phyloP scores from a whole-genome alignment of 2,329 filamentous ascomycete species.

The Trichoderma sp. region DNA sequence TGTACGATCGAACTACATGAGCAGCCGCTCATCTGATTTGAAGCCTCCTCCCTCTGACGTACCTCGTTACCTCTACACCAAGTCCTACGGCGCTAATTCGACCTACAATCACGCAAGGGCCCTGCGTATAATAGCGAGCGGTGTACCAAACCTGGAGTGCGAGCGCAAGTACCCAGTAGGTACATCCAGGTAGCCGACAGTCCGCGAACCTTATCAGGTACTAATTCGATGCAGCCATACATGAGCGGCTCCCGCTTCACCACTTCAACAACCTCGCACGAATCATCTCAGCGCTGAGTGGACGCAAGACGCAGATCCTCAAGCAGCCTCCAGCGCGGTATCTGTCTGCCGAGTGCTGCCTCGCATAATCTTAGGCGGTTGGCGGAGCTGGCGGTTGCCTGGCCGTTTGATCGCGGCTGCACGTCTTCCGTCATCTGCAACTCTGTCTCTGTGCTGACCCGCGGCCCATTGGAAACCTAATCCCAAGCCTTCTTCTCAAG shows the following conservation, averaged over 20 bases:
- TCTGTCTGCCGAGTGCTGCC: not conserved
- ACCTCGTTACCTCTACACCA: not conserved
- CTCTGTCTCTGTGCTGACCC: not conserved
- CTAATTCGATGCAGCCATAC: conserved; percentile 14
- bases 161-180: not conserved
- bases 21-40: not conserved
- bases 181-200: not conserved
- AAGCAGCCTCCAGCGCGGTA: not conserved
- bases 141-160: not conserved
- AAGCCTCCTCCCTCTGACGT: not conserved
- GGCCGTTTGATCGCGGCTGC: conserved; percentile 7
- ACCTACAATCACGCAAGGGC: not conserved
- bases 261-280: not conserved
- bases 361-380: not conserved
- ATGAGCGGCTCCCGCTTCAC: not conserved
- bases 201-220: conserved; percentile 18
- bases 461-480: conserved; percentile 6
- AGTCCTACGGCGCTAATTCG: not conserved
- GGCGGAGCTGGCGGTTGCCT: conserved; percentile 15
- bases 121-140: not conserved
- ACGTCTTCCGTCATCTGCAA: conserved; percentile 9
- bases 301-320: not conserved
- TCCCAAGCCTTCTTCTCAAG: not conserved
- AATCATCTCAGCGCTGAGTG: not conserved
- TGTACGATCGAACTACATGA: not conserved